phyloP scores from a whole-genome alignment of 108 stramenopile genomes.

The Chaetoceros tenuissimus region DNA sequence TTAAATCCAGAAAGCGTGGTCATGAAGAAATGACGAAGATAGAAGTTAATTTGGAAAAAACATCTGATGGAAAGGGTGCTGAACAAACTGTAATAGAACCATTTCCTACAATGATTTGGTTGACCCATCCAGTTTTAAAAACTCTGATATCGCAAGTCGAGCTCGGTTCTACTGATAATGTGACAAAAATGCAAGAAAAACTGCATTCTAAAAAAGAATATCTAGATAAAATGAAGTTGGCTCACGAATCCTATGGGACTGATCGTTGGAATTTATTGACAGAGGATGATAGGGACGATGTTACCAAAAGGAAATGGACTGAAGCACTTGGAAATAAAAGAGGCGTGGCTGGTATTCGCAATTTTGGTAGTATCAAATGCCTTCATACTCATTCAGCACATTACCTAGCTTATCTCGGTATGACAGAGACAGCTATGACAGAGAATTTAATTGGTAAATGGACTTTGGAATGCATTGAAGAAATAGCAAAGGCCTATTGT shows the following conservation, averaged over 20 bases:
- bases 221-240: constrained; percentile 54
- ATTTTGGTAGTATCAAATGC: constrained; percentile 57
- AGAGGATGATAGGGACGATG: constrained; percentile 21
- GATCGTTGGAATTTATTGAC: constrained; percentile 44
- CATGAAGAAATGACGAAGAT: constrained; percentile 3
- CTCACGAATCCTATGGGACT: constrained; percentile 58
- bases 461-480: constrained; percentile 37
- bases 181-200: constrained; percentile 26
- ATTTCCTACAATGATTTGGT: constrained; percentile 81
- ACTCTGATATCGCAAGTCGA: constrained; percentile 57
- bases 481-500: not conserved
- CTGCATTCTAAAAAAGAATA: constrained; percentile 17
- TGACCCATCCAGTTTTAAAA: constrained; percentile 53
- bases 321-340: constrained; percentile 32
- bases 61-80: not conserved
- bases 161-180: constrained; percentile 26
- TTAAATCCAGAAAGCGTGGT: constrained; percentile 43
- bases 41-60: constrained; percentile 2
- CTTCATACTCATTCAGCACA: constrained; percentile 82
- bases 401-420: constrained; percentile 43
- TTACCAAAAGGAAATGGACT: constrained; percentile 28
- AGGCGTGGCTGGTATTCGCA: constrained; percentile 77
- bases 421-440: constrained; percentile 28
- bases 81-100: constrained; percentile 51
- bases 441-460: constrained; percentile 75